Evolutionary conservation across 352 stramenopile species (phyloP).

Genomic region (Pythium coloratum): DNA sequence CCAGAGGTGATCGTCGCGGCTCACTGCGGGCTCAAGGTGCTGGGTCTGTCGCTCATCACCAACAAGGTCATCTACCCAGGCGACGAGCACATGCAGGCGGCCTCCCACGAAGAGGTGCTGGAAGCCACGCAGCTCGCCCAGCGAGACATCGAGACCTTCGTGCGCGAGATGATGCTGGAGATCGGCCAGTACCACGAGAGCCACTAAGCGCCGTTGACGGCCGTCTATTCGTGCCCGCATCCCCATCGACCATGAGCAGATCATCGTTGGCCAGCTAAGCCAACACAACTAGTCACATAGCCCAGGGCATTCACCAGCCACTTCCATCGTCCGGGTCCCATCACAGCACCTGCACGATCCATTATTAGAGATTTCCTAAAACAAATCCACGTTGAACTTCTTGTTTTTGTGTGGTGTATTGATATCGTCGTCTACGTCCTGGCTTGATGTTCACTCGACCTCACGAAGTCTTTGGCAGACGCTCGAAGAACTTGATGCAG

Average conservation of each 20-base stretch:
- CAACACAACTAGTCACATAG: conserved; percentile 7
- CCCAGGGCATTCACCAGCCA: not conserved
- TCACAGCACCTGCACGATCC: not conserved
- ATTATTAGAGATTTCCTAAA: conserved; percentile 20
- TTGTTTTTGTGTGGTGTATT: not conserved
- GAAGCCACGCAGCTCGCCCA: conserved; percentile 84
- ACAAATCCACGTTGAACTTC: conserved; percentile 1
- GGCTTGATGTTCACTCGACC: not conserved
- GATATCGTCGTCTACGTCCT: not conserved
- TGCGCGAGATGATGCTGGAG: conserved; percentile 45
- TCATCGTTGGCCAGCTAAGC: not conserved
- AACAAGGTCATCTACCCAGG: conserved; percentile 91
- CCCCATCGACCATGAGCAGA: not conserved
- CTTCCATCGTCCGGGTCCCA: not conserved
- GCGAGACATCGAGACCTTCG: conserved; percentile 50
- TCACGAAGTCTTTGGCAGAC: conserved; percentile 35
- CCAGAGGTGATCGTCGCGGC: conserved; percentile 95
- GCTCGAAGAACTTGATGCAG: conserved; percentile 82
- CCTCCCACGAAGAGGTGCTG: conserved; percentile 93
- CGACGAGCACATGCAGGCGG: conserved; percentile 67
- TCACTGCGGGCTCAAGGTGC: conserved; percentile 94
- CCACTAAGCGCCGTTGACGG: not conserved
- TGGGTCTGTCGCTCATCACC: conserved; percentile 97
- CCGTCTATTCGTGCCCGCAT: not conserved
- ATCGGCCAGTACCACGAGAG: conserved; percentile 43